Evolutionary conservation across 1,139 yeast genomes (phyloP), one percentile per base, ranked within the genome.

Genomic region (Protomyces inouyei): DNA sequence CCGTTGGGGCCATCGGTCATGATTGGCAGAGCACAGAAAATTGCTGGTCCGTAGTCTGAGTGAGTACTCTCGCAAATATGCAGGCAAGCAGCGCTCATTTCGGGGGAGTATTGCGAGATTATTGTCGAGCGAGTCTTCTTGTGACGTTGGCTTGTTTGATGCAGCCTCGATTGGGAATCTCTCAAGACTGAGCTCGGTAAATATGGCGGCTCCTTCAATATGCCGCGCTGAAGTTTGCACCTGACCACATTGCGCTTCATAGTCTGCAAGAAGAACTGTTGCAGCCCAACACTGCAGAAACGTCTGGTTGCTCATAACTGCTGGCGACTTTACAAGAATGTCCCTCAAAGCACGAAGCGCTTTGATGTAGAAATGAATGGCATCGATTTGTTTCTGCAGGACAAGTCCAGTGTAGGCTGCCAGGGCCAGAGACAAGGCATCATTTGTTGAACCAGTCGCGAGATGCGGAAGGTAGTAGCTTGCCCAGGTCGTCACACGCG

Each of bases 211-310:
- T 12, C 63, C 63, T 25, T 59, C 63, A 21, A 59, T 51, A 21
- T 59, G 63, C 9, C 36, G 63, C 3, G 57, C 43, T 38, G 53
- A 40, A 8, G 32, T 28, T 40, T 59, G 43, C 35, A 52, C 52
- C n/a, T 59, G 52, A 37, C 57, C 63, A 32, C 32, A 55, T 14
- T 52, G 63, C 4, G 56, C 37, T 18, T 59, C 63, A 23, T 43
- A 59, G 40, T 59, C 63, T 2, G 63, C 63, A 28, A 59, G 16
- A 45, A 59, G 23, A 32, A 59, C 12, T 12, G 63, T 59, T 40
- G 63, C 54, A 8, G 63, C 56, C 63, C 63, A 59, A 55, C 53
- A 38, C 4, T 55, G 52, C 32, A 59, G 36, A 52, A 59, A 59
- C 52, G 9, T 52, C 36, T 59, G 63, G 16, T 59, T 59, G 52